Evolutionary conservation across 2,329 filamentous ascomycete genomes (phyloP), one percentile per base, ranked within the genome.

Genomic region (Tricladium varicosporioides): DNA sequence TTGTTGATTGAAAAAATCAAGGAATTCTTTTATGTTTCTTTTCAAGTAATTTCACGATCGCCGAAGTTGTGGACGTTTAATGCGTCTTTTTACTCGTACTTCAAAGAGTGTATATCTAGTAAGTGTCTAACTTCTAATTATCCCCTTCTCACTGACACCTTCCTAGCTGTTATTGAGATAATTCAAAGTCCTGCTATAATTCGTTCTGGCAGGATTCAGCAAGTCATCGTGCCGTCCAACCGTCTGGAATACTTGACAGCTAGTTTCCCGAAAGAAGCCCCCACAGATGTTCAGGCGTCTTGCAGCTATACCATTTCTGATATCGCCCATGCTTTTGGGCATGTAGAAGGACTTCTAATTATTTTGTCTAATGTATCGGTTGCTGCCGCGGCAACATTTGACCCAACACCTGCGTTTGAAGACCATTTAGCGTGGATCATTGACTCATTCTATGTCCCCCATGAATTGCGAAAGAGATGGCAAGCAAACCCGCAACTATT

Each of bases 1-100:
- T 74, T 75, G 14, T 69, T 87, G 11, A 74, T 74, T 9, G 70
- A 74, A 15, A 76, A 78, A 10, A 79, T 87, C n/a, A 76, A 82
- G 62, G 71, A 71, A 2, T 78, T 87, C 57, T 75, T 84, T 51
- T 72, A 74, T 50, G 76, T 78, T 47, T 63, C 82, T 5, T 74
- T 83, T 62, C 69, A 77, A 22, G 70, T 75, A 8, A 70, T 79
- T 22, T 73, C 75, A 50, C 72, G 75, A 52, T 73, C 74, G 3
- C 74, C 75, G 16, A 69, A 67, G 16, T 65, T 85, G 15, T 84
- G 82, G 81, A 69, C 74, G 8, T 58, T 81, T 33, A 72, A 72
- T 8, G 70, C 75, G 2, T 68, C 71, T 5, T 72, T 79, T 22
- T 69, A 82, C 56, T 64, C 71, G 14, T 85, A 85, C 63, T 67